These are phyloP conservation scores for Isatis tinctoria DNA, from an alignment of 345 rosid species.

Conservation along the genomic window DNA sequence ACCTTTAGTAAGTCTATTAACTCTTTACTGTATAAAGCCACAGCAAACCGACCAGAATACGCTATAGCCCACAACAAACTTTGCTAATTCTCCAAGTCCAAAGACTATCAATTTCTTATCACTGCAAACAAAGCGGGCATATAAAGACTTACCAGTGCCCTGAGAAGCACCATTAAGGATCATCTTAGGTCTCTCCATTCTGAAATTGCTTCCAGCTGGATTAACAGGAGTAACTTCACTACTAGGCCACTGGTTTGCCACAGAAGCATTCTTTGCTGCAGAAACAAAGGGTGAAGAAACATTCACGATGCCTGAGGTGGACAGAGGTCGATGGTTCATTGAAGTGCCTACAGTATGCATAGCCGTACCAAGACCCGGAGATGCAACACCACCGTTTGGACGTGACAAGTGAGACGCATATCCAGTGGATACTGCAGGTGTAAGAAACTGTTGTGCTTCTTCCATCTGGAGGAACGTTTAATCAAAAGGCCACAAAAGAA, in stretches of 20 bases:
- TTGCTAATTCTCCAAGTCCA: neutral
- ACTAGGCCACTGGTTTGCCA: conserved; percentile 38
- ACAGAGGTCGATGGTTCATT: conserved; percentile 26
- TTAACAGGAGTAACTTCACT: conserved; percentile 36
- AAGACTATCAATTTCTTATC: neutral
- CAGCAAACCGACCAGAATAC: conserved; percentile 1
- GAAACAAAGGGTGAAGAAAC: conserved; percentile 32
- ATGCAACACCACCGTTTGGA: conserved; percentile 39
- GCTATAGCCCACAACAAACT: neutral
- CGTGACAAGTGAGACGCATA: conserved; percentile 46
- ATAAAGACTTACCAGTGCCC: conserved; percentile 43
- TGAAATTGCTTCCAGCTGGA: conserved; percentile 38
- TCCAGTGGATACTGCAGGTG: conserved; percentile 35
- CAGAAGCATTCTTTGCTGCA: conserved; percentile 28
- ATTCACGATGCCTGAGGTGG: conserved; percentile 45
- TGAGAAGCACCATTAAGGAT: conserved; percentile 51
- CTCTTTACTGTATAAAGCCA: neutral
- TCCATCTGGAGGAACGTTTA: conserved; percentile 53
- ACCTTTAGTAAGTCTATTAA: neutral
- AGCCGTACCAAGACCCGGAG: conserved; percentile 35
- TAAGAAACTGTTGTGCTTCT: conserved; percentile 49
- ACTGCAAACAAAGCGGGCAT: neutral
- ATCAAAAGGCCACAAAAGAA: neutral
- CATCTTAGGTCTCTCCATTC: conserved; percentile 45
- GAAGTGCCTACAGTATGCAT: conserved; percentile 24